These are phyloP conservation scores for Glaciozyma martinii DNA, from an alignment of 768 basidiomycete genomes.

Conservation along the genomic window DNA sequence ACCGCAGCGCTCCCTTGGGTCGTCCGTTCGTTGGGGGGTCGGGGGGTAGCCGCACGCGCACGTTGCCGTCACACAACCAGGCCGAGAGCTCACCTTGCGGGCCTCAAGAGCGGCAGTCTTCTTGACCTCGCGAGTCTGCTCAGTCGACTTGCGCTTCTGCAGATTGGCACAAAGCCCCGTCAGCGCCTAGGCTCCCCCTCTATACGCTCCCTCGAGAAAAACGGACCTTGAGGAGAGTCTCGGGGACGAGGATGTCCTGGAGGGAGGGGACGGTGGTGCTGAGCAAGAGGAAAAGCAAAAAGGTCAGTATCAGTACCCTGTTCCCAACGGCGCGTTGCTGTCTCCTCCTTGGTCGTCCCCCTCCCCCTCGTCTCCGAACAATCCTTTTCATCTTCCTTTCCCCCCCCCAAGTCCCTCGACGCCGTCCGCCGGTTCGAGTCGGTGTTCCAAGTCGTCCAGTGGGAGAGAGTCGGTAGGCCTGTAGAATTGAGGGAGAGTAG, in stretches of 20 bases:
- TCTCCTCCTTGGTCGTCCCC: too few relatives aligned
- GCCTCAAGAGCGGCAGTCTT: slow-evolving; percentile 42
- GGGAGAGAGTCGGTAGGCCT: too few relatives aligned
- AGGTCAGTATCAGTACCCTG: too few relatives aligned
- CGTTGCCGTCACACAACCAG: too few relatives aligned
- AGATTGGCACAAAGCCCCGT: neutral
- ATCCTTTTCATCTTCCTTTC: too few relatives aligned
- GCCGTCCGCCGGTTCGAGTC: too few relatives aligned
- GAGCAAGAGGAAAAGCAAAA: neutral
- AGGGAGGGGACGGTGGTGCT: slow-evolving; percentile 12
- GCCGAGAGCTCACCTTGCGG: slow-evolving; percentile 42
- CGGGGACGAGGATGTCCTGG: slow-evolving; percentile 11
- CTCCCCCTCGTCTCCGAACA: too few relatives aligned
- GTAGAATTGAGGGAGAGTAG: too few relatives aligned
- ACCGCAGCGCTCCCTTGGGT: neutral
- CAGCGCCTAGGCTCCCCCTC: neutral
- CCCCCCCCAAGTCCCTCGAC: too few relatives aligned
- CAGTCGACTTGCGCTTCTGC: slow-evolving; percentile 44
- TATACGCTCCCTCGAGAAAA: neutral
- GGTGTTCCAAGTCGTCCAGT: too few relatives aligned
- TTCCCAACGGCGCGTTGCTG: too few relatives aligned
- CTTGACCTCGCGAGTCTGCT: slow-evolving; percentile 46
- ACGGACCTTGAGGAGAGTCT: slow-evolving; percentile 13
- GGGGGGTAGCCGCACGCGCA: too few relatives aligned
- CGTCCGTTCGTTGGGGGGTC: neutral